Conservation (phyloP, 169 alveolate species). For the Eimeria brunetti region DNA sequence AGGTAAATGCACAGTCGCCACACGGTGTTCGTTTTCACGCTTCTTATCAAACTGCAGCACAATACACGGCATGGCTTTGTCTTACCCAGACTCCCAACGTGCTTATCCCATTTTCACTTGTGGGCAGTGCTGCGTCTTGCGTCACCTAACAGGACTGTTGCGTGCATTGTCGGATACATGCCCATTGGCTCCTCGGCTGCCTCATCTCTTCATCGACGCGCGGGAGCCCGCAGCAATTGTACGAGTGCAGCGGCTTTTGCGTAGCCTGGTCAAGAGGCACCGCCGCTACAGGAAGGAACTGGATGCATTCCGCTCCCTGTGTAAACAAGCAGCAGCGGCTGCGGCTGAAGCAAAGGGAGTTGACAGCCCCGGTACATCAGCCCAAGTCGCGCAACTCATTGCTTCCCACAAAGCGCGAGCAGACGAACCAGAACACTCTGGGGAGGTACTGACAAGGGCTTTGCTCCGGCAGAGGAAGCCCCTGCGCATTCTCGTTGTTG, state of each 20-base stretch:
- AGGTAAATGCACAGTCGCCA: not conserved
- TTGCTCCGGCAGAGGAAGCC: slow-evolving; percentile 82
- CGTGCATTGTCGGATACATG: slow-evolving; percentile 29
- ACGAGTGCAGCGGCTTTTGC: slow-evolving; percentile 63
- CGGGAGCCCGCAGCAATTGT: slow-evolving; percentile 65
- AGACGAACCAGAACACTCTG: not conserved
- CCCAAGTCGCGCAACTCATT: not conserved
- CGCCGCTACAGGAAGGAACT: slow-evolving; percentile 60
- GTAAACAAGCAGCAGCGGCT: slow-evolving; percentile 38
- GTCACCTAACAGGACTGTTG: slow-evolving; percentile 26
- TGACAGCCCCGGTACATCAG: not conserved
- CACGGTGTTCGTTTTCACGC: not conserved
- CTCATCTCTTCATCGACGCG: slow-evolving; percentile 40
- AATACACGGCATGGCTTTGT: not conserved
- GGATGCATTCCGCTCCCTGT: slow-evolving; percentile 24
- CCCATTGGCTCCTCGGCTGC: slow-evolving; percentile 58
- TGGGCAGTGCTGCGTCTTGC: not conserved
- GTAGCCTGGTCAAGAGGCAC: slow-evolving; percentile 57
- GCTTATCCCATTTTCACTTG: not conserved
- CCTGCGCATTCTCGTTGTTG: slow-evolving; percentile 87
- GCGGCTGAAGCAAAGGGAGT: slow-evolving; percentile 18
- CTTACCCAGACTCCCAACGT: no score
- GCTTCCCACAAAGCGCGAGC: not conserved
- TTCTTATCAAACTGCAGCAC: not conserved
- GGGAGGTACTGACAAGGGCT: not conserved